A percentile compares a stretch with the other conserved stretches of the same genome.
Conservation (phyloP, 495 filamentous ascomycete genomes). For the Hypoxylon lienhwacheense region DNA sequence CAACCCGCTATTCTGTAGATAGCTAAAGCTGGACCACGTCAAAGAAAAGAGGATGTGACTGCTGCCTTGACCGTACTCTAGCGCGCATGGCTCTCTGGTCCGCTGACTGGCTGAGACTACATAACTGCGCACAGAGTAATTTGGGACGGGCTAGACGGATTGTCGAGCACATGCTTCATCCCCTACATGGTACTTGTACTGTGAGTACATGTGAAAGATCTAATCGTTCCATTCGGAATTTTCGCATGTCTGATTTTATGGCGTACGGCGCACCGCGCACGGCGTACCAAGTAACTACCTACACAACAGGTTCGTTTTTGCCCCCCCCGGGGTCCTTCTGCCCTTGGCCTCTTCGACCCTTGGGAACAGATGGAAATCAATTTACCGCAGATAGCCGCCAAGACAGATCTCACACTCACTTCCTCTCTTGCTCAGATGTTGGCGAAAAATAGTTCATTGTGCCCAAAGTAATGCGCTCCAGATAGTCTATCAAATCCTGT, state of each 20-base stretch:
- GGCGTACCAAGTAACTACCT: conserved; percentile 12
- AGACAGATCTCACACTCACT: conserved; percentile 8
- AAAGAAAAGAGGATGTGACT: conserved; percentile 23
- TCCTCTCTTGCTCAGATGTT: conserved; percentile 4
- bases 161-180: conserved; percentile 12
- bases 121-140: conserved; percentile 26
- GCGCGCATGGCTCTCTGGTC: conserved; percentile 18
- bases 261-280: no score
- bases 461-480: conserved; percentile 8
- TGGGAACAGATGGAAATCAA: conserved; percentile 18
- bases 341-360: no score
- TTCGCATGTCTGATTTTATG: not conserved
- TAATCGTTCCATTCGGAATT: conserved; percentile 20
- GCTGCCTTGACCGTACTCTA: conserved; percentile 22
- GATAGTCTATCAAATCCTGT: conserved; percentile 15
- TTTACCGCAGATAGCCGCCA: conserved; percentile 33
- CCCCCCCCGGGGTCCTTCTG: no score
- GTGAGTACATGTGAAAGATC: conserved; percentile 28
- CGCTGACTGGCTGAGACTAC: conserved; percentile 15
- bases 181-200: no score
- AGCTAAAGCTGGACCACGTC: conserved; percentile 30
- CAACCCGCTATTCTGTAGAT: conserved; percentile 16
- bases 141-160: not conserved
- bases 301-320: no score
- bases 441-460: not conserved